phyloP scores from a whole-genome alignment of 306 rosid genomes.

The Lotus japonicus region DNA sequence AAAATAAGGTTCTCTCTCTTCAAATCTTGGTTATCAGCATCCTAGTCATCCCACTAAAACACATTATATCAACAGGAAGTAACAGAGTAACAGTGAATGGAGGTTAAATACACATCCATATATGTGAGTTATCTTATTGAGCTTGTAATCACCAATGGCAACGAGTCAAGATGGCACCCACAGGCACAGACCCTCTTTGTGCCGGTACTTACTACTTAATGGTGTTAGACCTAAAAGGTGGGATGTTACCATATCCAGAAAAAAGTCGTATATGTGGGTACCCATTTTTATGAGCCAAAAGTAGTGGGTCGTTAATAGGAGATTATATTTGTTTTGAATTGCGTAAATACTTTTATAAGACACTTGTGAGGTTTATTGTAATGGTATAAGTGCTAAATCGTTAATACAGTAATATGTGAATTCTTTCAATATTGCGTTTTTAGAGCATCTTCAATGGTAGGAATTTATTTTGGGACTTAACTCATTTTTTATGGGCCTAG shows the following conservation, averaged over 20 bases:
- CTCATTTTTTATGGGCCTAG: too few relatives aligned
- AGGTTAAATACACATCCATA: background rate
- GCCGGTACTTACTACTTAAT: background rate
- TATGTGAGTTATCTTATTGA: background rate
- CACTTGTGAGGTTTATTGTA: too few relatives aligned
- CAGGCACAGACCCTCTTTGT: background rate
- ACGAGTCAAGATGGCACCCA: conserved; percentile 13
- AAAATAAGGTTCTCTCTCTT: background rate
- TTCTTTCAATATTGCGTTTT: too few relatives aligned
- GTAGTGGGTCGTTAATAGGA: background rate
- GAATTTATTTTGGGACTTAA: too few relatives aligned
- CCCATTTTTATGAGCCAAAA: background rate
- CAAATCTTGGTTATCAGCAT: background rate
- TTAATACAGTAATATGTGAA: too few relatives aligned
- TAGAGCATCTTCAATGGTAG: too few relatives aligned
- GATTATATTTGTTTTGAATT: background rate
- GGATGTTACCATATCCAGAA: background rate
- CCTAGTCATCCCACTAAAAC: conserved; percentile 27
- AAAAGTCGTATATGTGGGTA: background rate
- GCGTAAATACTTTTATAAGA: too few relatives aligned
- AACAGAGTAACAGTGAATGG: conserved; percentile 3
- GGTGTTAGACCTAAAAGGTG: background rate
- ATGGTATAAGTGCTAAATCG: too few relatives aligned
- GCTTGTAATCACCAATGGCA: conserved; percentile 15
- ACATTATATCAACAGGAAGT: background rate